A percentile compares a stretch with the other conserved stretches of the same genome.
Conservation (phyloP, 371 early-diverging fungal genomes). For the Mucor irregularis region DNA sequence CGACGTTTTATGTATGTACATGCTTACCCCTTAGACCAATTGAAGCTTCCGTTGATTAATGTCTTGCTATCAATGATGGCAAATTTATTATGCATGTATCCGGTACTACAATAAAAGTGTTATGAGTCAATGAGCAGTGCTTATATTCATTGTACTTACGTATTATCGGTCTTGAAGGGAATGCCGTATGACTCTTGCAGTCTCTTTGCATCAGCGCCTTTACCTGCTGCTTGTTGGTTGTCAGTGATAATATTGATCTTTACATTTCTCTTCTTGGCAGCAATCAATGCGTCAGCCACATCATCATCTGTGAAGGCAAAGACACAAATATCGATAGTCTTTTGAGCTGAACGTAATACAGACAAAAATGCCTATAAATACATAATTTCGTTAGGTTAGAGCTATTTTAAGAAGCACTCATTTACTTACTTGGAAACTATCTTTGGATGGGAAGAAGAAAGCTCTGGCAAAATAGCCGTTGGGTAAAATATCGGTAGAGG, state of each 20-base stretch:
- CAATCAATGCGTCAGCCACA: constrained; percentile 57
- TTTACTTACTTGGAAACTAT: constrained; percentile 52
- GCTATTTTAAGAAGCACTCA: neutral
- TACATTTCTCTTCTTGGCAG: constrained; percentile 61
- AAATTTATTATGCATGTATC: constrained; percentile 67
- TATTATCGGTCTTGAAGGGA: constrained; percentile 51
- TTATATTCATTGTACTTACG: constrained; percentile 28
- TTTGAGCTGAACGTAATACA: constrained; percentile 48
- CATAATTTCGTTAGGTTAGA: neutral
- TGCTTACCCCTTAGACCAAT: constrained; percentile 65
- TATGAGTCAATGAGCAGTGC: neutral
- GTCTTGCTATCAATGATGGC: constrained; percentile 50
- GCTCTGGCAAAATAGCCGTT: constrained; percentile 42
- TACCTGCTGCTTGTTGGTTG: constrained; percentile 61
- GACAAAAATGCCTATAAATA: constrained; percentile 49
- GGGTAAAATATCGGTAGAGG: constrained; percentile 10
- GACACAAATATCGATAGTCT: constrained; percentile 65
- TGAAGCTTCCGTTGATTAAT: constrained; percentile 59
- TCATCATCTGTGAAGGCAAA: constrained; percentile 72
- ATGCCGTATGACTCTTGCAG: constrained; percentile 55
- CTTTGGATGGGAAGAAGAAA: constrained; percentile 68
- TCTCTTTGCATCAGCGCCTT: constrained; percentile 60
- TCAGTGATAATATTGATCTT: constrained; percentile 57
- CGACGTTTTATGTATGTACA: neutral
- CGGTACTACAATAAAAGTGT: constrained; percentile 23